Evolutionary conservation across 352 stramenopile species (phyloP).

Genomic region (Globisporangium paddicum): DNA sequence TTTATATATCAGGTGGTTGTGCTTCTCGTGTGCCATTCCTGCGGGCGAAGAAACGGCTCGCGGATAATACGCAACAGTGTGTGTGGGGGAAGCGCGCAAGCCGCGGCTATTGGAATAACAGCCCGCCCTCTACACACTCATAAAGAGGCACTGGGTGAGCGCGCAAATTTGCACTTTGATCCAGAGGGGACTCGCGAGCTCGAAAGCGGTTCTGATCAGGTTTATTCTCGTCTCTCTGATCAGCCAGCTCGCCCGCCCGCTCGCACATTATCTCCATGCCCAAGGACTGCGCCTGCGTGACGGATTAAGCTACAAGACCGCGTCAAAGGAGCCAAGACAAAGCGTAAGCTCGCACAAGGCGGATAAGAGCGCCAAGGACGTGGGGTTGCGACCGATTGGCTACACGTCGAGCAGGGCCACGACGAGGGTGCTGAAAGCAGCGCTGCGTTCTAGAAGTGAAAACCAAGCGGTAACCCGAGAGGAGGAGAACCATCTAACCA

Average conservation of each 20-base stretch:
- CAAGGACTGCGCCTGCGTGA: neutral
- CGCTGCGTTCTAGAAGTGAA: neutral
- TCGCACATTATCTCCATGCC: slow-evolving; percentile 3
- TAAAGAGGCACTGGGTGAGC: neutral
- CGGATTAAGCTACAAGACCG: neutral
- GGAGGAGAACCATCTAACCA: neutral
- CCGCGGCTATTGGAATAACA: neutral
- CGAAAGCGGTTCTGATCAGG: slow-evolving; percentile 2
- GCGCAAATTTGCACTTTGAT: neutral
- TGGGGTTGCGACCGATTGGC: neutral
- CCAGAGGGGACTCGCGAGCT: neutral
- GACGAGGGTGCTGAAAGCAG: neutral
- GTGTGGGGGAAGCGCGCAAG: slow-evolving; percentile 1
- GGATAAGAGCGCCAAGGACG: slow-evolving; percentile 7
- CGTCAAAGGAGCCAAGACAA: neutral
- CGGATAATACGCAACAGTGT: neutral
- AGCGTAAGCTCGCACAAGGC: neutral
- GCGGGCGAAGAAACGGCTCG: slow-evolving; percentile 1
- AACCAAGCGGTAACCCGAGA: neutral
- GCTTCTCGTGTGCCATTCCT: neutral
- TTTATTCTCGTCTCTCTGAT: slow-evolving; percentile 3
- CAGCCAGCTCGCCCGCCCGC: neutral
- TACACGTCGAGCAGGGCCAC: neutral
- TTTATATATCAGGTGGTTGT: slow-evolving; percentile 1
- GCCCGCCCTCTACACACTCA: neutral